Base-by-base conservation (phyloP, 2,329 filamentous ascomycete genomes). In the Hysterium pulicare region DNA sequence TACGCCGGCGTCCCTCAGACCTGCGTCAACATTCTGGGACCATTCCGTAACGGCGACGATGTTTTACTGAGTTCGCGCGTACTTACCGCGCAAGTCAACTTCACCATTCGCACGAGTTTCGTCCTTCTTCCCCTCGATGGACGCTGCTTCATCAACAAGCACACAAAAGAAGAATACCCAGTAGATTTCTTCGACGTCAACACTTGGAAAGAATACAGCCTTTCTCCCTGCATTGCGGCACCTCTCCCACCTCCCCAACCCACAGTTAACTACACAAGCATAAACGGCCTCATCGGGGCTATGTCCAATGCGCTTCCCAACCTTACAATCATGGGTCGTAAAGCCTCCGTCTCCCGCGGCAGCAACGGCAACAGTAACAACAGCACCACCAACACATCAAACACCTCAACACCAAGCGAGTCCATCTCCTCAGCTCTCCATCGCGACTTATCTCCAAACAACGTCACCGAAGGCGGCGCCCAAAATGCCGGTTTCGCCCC, bases 11-110 rank as follows among this genome's bases (percentile, higher is more conserved):
- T 85, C 1, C 90, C 90, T 0, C 84, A 91, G 52, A 81, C 86
- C 41, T 95, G 90, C 61, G 82, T 96, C 61, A 96, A 95, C 61
- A 93, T 95, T 39, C 76, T 96, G 3, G 91, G 91, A 0, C 90
- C 90, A 1, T 66, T 97, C 10, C 83, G 90, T 26, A 91, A 95
- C 55, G 90, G 90, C n/a, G 90, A 97, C 59, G 87, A 90, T 15
- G 90, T 96, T 0, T 76, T 95, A 1, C 75, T 96, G 45, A 95
- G 90, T 57, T 90, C 90, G 47, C 87, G 88, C 51, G 85, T 96
- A 0, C 76, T 97, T 13, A 95, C 90, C 1, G 90, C 91, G 0
- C 87, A 93, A 59, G 90, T 95, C 54, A 95, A 95, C 67, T 95
- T 97, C 58, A 90, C 86, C 0, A 82, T 97, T 38, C 80, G 91